phyloP scores from a whole-genome alignment of 2,329 filamentous ascomycete genomes.

The Cladophialophora psammophila region DNA sequence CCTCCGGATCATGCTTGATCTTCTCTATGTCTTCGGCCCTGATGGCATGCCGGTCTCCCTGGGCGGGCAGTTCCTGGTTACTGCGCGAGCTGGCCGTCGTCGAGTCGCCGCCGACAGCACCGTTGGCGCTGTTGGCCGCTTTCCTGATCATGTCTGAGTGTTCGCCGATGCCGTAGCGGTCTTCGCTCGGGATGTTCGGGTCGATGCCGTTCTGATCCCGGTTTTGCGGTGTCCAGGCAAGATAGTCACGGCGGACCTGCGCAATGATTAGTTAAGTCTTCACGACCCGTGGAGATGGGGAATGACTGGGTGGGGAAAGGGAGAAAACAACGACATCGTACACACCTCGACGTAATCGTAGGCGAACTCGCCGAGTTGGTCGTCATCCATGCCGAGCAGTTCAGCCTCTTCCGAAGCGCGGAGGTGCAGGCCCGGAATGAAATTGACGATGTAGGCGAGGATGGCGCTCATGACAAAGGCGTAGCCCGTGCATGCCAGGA shows the following conservation, averaged over 20 bases:
- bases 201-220: constrained; percentile 48
- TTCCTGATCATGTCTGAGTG: constrained; percentile 68
- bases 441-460: constrained; percentile 74
- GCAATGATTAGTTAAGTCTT: background rate
- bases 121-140: background rate
- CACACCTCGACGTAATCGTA: constrained; percentile 58
- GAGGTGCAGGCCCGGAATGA: constrained; percentile 73
- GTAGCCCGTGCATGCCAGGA: constrained; percentile 69
- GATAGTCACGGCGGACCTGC: constrained; percentile 56
- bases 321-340: background rate
- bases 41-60: constrained; percentile 39
- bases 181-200: constrained; percentile 63
- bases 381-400: constrained; percentile 67
- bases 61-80: constrained; percentile 23
- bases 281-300: no score
- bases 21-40: constrained; percentile 36
- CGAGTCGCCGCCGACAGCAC: background rate
- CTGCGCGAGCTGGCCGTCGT: constrained; percentile 19
- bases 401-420: constrained; percentile 72
- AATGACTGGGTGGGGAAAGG: background rate
- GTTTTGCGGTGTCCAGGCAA: constrained; percentile 58
- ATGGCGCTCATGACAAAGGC: constrained; percentile 72
- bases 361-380: constrained; percentile 60
- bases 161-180: constrained; percentile 66
- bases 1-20: constrained; percentile 39